Conservation (phyloP, 2,329 filamentous ascomycete genomes). For the Cladosporium sp. region DNA sequence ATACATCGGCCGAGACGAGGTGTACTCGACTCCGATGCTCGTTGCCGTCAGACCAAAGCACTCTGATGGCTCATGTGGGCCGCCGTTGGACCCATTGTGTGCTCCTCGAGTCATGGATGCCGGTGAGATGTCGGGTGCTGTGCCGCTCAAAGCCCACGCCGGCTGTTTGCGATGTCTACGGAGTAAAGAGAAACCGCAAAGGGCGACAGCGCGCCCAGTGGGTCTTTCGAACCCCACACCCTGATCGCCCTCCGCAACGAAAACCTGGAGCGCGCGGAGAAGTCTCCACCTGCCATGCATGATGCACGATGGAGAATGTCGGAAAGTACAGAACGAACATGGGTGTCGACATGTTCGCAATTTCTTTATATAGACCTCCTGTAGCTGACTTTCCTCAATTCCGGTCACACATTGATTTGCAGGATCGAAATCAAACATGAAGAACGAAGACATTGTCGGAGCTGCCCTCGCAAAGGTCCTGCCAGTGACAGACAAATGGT, state of each 20-base stretch:
- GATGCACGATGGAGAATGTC: not conserved
- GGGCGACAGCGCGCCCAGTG: slow-evolving; percentile 12
- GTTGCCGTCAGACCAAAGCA: not conserved
- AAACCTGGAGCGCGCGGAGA: slow-evolving; percentile 7
- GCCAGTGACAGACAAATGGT: slow-evolving; percentile 43
- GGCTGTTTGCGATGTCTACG: not conserved
- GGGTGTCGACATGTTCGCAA: not conserved
- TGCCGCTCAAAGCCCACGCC: not conserved
- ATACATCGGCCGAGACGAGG: not conserved
- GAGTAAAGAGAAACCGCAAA: not conserved
- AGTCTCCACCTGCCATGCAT: slow-evolving; percentile 7
- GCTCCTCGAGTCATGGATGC: not conserved
- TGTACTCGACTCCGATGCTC: not conserved
- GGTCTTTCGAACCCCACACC: not conserved
- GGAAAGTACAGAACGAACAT: not conserved
- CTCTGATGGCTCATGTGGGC: not conserved
- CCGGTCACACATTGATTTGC: not conserved
- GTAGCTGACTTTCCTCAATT: not conserved
- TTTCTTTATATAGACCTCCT: not conserved
- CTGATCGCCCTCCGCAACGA: not conserved
- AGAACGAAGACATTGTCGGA: slow-evolving; percentile 35
- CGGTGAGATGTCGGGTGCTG: not conserved
- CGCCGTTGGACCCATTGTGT: not conserved
- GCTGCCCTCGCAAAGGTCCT: slow-evolving; percentile 39
- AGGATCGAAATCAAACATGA: slow-evolving; percentile 21